Evolutionary conservation across 768 basidiomycete genomes (phyloP).

Genomic region (Russula dissimulans): DNA sequence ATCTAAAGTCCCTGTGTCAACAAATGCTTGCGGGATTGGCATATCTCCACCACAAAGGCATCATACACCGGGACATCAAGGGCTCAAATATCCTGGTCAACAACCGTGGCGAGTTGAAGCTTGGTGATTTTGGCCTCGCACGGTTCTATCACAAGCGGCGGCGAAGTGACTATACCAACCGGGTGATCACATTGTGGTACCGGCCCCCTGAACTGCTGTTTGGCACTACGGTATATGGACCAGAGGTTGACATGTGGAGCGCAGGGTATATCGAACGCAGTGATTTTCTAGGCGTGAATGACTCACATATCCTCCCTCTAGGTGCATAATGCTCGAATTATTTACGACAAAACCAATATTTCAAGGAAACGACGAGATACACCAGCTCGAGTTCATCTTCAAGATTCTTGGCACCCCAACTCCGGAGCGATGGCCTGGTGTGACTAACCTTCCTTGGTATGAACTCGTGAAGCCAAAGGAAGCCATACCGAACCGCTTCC

Average conservation of each 20-base stretch:
- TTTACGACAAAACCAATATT: constrained; percentile 96
- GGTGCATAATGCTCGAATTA: constrained; percentile 97
- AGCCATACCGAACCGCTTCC: constrained; percentile 61
- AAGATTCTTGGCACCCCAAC: constrained; percentile 85
- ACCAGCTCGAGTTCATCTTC: constrained; percentile 92
- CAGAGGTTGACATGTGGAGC: constrained; percentile 99
- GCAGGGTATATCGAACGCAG: constrained; percentile 60
- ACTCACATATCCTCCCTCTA: constrained; percentile 25
- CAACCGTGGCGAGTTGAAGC: constrained; percentile 84
- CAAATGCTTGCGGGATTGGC: constrained; percentile 95
- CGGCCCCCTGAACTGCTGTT: constrained; percentile 90
- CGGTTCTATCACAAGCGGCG: constrained; percentile 91
- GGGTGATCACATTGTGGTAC: constrained; percentile 99
- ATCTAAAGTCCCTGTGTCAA: constrained; percentile 90
- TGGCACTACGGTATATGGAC: constrained; percentile 92
- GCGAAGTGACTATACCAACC: constrained; percentile 93
- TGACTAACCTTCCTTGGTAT: constrained; percentile 90
- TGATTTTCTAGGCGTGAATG: neutral
- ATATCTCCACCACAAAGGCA: constrained; percentile 91
- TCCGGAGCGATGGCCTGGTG: constrained; percentile 69
- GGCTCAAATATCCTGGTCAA: constrained; percentile 96
- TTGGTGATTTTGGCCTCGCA: constrained; percentile 96
- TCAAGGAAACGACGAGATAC: constrained; percentile 95
- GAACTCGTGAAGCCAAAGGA: constrained; percentile 93
- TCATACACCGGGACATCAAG: constrained; percentile 98